Base-by-base conservation (phyloP, 148 eudicot species). In the Cornus kousa region DNA sequence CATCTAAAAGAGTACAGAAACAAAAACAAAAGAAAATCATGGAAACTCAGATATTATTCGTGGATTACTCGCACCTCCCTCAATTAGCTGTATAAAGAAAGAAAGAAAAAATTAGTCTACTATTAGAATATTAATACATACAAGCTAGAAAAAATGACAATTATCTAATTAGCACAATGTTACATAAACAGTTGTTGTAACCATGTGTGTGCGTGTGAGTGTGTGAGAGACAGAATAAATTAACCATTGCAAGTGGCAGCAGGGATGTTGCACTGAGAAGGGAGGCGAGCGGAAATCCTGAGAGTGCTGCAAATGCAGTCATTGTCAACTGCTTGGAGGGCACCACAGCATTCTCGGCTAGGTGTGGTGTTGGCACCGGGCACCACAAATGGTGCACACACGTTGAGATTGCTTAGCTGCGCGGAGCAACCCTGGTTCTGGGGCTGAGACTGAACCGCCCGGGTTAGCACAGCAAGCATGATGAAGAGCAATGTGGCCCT, bases 251-350 rank as follows among this genome's bases (percentile, higher is more conserved):
- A 94, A 60, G 81, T 72, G 55, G 91, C 72, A 59, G 92, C 71
- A 39, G 91, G 84, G 78, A 93, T 84, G 83, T 89, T 91, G 97
- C 98, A 95, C 46, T 79, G 77, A 37, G 93, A 53, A 23, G 98
- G 97, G 10, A 95, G 87, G 9, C 78, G 89, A 13, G 93, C 77
- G 32, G 96, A 80, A 65, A 95, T 86, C 79, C 94, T 74, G 43
- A 93, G 79, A 11, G 99, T 92, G 86, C 73, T 89, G 82, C 99
- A 96, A 37, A 92, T 72, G 80, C 98, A 92, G 48, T 89, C 92
- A 62, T 87, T 94, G 9, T 88, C 86, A 7, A 94, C 82, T 0
- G 85, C 71, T 66, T 87, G 88, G 31, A 96, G 94, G 0, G 98
- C 97, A 1, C 76, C 78, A 80, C 99, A 96, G 77, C 99, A 93